Base-by-base conservation (phyloP, 2,329 filamentous ascomycete species). In the Xylaria multiplex region DNA sequence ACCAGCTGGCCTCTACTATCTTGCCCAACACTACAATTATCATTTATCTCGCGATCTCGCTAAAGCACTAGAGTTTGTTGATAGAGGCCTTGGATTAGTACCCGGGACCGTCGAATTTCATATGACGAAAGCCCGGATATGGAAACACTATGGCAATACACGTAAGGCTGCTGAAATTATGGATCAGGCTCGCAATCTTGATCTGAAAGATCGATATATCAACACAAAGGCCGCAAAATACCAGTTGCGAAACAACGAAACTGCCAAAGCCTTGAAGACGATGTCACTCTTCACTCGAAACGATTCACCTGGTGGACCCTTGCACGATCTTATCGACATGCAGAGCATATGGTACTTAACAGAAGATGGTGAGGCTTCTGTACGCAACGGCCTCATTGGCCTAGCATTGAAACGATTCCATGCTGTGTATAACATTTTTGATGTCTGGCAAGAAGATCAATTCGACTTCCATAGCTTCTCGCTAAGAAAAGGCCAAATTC, bases 391-490 rank as follows among this genome's bases (percentile, higher is more conserved):
- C 70, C 93, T 97, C 73, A 82, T 92, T 53, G 93, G 91, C 3
- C 85, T 97, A 65, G 95, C 96, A 0, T 84, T 99, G 59, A 99
- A 99, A 83, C 89, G 96, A 56, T 95, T 97, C 79, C 92, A 94
- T 70, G 85, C 92, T 24, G 88, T 99, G 64, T 90, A 91, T 78
- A 93, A 92, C 79, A 96, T 99, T 71, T 99, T 99, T 75, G 95
- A 98, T 71, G 89, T 93, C 22, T 99, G 96, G 96, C 91, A 97
- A 77, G 96, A 99, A 78, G 96, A 99, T 74, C 96, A 99, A 76
- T 97, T 98, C 74, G 96, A 99, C 78, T 99, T 99, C 83, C 96
- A 99, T 84, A 93, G 89, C 77, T 99, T 99, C 80, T 97, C 93
- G 22, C 83, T 99, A n/a, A 86, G 96, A 22, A 99, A 98, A 80